Percentiles rank a stretch among this genome's conserved stretches.
Evolutionary conservation across 768 basidiomycete genomes (phyloP).

Genomic region (Filobasidium floriforme): DNA sequence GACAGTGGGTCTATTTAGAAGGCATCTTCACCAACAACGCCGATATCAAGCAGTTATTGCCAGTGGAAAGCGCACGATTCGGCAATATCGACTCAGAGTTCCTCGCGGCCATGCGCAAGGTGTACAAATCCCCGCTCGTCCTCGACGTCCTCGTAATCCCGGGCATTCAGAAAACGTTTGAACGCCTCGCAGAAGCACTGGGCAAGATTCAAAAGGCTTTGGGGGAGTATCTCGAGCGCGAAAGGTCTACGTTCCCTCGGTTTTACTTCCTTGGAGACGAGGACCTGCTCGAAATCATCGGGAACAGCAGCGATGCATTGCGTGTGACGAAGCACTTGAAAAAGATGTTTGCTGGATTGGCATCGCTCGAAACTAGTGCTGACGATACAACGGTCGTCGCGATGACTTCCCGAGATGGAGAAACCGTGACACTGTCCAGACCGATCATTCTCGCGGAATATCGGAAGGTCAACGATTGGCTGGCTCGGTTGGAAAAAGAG

Average conservation of each 20-base stretch:
- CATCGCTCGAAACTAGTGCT: constrained; percentile 70
- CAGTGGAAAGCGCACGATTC: constrained; percentile 94
- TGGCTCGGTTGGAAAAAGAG: constrained; percentile 80
- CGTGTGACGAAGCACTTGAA: constrained; percentile 99
- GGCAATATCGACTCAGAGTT: constrained; percentile 98
- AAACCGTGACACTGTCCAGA: constrained; percentile 75
- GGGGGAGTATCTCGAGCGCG: constrained; percentile 96
- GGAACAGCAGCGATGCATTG: constrained; percentile 96
- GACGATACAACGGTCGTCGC: constrained; percentile 72
- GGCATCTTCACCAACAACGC: constrained; percentile 99
- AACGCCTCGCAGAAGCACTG: constrained; percentile 87
- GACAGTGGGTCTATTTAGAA: constrained; percentile 99
- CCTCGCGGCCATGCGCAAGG: constrained; percentile 97
- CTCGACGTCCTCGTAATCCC: constrained; percentile 94
- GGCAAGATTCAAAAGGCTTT: constrained; percentile 99
- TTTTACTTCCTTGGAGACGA: constrained; percentile 99
- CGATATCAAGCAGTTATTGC: constrained; percentile 97
- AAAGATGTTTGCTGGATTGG: constrained; percentile 99
- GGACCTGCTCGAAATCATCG: constrained; percentile 95
- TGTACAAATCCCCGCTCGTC: constrained; percentile 97
- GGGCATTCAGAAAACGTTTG: constrained; percentile 92
- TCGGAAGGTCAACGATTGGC: constrained; percentile 98
- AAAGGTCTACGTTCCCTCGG: constrained; percentile 93
- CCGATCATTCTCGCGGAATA: constrained; percentile 84
- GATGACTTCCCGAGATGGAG: constrained; percentile 92